Percentiles rank a stretch among this genome's conserved stretches.
These are phyloP conservation scores for Kodamaea restingae DNA, from an alignment of 805 yeast genomes.

Conservation along the genomic window DNA sequence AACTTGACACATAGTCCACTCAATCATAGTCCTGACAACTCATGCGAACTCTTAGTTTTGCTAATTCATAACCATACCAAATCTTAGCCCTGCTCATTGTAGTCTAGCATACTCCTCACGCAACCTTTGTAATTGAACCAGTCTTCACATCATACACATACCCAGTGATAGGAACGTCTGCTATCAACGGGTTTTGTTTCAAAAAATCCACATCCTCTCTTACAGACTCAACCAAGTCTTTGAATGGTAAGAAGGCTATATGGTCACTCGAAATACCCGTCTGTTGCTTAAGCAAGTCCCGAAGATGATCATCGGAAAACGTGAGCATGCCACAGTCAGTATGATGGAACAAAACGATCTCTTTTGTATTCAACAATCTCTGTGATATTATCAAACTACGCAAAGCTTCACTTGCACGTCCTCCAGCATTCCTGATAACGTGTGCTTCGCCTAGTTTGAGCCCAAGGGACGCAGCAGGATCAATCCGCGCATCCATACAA, in stretches of 20 bases:
- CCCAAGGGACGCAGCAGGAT: slow-evolving; percentile 34
- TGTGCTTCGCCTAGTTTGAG: slow-evolving; percentile 41
- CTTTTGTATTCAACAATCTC: slow-evolving; percentile 36
- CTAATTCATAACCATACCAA: no score
- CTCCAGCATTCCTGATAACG: slow-evolving; percentile 43
- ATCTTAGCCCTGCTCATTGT: no score
- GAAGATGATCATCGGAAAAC: slow-evolving; percentile 28
- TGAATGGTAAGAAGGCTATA: slow-evolving; percentile 32
- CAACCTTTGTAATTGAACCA: slow-evolving; percentile 28
- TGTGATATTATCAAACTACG: slow-evolving; percentile 39
- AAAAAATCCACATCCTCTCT: slow-evolving; percentile 32
- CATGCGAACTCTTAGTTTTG: no score
- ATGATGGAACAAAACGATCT: slow-evolving; percentile 37
- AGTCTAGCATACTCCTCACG: no score
- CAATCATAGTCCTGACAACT: no score
- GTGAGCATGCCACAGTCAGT: slow-evolving; percentile 46
- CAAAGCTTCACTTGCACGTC: slow-evolving; percentile 38
- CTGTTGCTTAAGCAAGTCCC: slow-evolving; percentile 26
- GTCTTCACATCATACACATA: slow-evolving; percentile 36
- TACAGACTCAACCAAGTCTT: slow-evolving; percentile 32
- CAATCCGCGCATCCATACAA: slow-evolving; percentile 42
- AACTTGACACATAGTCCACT: no score
- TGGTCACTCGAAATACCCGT: slow-evolving; percentile 28
- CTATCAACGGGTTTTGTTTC: slow-evolving; percentile 25
- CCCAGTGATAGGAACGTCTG: slow-evolving; percentile 37